Conservation (phyloP, 208 protist species). For the Trypanosoma cruzi region DNA sequence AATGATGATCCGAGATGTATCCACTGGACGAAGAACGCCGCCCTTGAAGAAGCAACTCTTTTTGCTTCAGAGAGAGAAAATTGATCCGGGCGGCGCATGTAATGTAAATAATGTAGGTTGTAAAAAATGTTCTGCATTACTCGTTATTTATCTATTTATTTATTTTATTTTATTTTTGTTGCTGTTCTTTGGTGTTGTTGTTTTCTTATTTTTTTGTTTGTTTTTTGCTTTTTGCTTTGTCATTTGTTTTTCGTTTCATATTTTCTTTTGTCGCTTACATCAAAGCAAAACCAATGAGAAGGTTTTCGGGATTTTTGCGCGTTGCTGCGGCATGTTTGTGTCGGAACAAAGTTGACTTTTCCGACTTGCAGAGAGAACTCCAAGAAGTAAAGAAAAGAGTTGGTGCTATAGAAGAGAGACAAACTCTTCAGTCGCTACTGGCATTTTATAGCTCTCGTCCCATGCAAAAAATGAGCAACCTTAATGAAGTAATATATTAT, state of each 20-base stretch:
- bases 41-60: conserved; percentile 64
- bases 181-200: conserved; percentile 3
- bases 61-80: conserved; percentile 10
- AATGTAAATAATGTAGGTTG: conserved; percentile 5
- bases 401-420: conserved; percentile 57
- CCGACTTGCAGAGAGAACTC: conserved; percentile 25
- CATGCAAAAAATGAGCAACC: conserved; percentile 49
- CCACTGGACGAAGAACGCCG: conserved; percentile 75
- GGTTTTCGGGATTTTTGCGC: conserved; percentile 14
- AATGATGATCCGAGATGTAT: conserved; percentile 79
- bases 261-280: not conserved
- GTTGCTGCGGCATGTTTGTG: not conserved
- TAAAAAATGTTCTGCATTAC: conserved; percentile 7
- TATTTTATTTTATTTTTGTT: conserved; percentile 5
- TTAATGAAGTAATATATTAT: conserved; percentile 23
- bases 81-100: conserved; percentile 15
- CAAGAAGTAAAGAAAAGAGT: conserved; percentile 43
- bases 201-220: conserved; percentile 13
- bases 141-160: not conserved
- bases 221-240: conserved; percentile 15
- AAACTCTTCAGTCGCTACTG: conserved; percentile 54
- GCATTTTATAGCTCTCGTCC: conserved; percentile 60
- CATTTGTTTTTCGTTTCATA: too few species aligned
- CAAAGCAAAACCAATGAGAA: conserved; percentile 28
- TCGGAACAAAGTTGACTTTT: conserved; percentile 1